These are phyloP conservation scores for Rhodotorula graminis DNA, from an alignment of 768 basidiomycete genomes.

Conservation along the genomic window DNA sequence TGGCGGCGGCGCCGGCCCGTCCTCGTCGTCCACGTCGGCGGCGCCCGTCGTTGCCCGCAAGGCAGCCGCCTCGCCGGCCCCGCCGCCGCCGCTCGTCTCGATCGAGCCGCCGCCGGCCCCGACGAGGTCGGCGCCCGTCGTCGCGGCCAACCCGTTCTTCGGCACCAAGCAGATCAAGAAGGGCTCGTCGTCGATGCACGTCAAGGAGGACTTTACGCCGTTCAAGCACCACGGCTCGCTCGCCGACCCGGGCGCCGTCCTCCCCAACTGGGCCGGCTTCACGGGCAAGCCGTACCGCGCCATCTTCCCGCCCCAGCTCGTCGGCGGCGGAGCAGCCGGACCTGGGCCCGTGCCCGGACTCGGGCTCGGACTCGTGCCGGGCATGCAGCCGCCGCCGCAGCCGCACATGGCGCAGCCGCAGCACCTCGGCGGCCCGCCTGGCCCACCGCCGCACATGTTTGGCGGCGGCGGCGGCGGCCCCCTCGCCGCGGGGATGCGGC, in stretches of 20 bases:
- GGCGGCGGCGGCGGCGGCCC: not conserved
- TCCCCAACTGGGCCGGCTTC: constrained; percentile 75
- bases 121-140: constrained; percentile 7
- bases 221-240: constrained; percentile 70
- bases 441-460: not conserved
- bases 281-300: constrained; percentile 76
- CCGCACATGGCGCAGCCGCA: no score
- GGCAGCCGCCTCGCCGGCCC: constrained; percentile 49
- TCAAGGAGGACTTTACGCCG: constrained; percentile 96
- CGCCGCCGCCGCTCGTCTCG: no score
- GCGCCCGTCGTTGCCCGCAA: constrained; percentile 17
- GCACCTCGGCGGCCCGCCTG: no score
- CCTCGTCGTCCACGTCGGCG: no score
- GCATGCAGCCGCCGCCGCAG: no score
- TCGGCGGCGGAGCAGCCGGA: no score
- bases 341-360: no score
- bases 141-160: constrained; percentile 82
- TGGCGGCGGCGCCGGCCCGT: no score
- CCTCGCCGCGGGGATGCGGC: no score
- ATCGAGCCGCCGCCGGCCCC: no score
- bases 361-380: no score
- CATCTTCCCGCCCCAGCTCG: constrained; percentile 48
- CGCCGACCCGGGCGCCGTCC: constrained; percentile 5
- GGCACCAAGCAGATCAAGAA: constrained; percentile 67
- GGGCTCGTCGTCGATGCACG: constrained; percentile 60